phyloP scores from a whole-genome alignment of 2,329 filamentous ascomycete species.

The Tympanopsis confertula region DNA sequence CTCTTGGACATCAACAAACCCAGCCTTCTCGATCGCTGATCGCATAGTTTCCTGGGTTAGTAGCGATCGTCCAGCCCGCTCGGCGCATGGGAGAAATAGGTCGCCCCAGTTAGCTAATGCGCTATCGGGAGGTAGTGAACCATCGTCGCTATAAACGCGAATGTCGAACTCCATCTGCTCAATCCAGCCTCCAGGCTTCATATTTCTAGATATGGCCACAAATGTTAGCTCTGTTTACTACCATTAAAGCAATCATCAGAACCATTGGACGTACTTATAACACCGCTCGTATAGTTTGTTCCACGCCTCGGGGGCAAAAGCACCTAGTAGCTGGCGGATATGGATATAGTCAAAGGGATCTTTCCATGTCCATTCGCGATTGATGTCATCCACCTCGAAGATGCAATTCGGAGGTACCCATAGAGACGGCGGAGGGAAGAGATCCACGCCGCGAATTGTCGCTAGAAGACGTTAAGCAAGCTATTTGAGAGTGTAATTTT shows the following conservation, averaged over 20 bases:
- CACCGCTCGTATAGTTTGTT: slow-evolving; percentile 6
- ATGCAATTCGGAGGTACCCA: slow-evolving; percentile 12
- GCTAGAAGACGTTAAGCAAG: slow-evolving; percentile 2
- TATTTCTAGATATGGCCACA: too few relatives aligned
- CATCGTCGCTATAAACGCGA: too few relatives aligned
- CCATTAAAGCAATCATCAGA: too few relatives aligned
- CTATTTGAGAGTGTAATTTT: background rate
- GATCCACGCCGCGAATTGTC: slow-evolving; percentile 10
- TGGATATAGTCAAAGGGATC: slow-evolving; percentile 8
- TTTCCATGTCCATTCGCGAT: too few relatives aligned
- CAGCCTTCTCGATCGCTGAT: slow-evolving; percentile 10
- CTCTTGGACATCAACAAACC: background rate
- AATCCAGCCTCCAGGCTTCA: too few relatives aligned
- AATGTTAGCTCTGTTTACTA: too few relatives aligned
- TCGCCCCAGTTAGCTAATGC: slow-evolving; percentile 8
- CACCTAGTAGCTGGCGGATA: slow-evolving; percentile 8
- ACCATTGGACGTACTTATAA: too few relatives aligned
- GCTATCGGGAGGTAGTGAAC: too few relatives aligned
- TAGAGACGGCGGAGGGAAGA: slow-evolving; percentile 7
- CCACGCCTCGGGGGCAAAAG: slow-evolving; percentile 8
- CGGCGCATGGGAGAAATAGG: slow-evolving; percentile 9
- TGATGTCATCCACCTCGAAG: slow-evolving; percentile 10
- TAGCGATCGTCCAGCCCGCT: slow-evolving; percentile 9
- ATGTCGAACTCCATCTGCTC: too few relatives aligned
- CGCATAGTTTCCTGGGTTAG: slow-evolving; percentile 11